Conservation (phyloP, 2,329 filamentous ascomycete species). For the Fusarium sp. region DNA sequence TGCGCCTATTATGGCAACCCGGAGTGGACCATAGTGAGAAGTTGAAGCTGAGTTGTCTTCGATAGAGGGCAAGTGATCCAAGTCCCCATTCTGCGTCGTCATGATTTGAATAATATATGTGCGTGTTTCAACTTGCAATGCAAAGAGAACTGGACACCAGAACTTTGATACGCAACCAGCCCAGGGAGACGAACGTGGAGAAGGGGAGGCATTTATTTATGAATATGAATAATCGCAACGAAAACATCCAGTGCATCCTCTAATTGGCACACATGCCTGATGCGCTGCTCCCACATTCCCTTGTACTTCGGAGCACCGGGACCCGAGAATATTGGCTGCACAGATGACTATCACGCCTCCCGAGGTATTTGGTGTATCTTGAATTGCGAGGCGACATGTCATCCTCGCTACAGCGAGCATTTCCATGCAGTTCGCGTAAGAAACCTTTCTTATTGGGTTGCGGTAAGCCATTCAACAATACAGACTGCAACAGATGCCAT, state of each 20-base stretch:
- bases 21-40: slow-evolving; percentile 1
- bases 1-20: slow-evolving; percentile 28
- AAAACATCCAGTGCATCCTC: background rate
- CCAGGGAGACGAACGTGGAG: background rate
- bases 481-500: background rate
- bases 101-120: background rate
- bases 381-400: background rate
- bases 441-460: background rate
- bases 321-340: background rate
- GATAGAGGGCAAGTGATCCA: background rate
- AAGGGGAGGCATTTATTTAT: background rate
- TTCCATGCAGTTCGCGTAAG: background rate
- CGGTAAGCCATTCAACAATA: background rate
- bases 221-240: background rate
- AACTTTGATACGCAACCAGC: background rate
- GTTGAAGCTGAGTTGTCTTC: background rate
- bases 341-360: background rate
- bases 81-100: background rate
- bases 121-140: background rate
- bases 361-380: background rate
- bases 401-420: background rate
- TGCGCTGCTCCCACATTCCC: background rate
- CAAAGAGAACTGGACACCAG: background rate
- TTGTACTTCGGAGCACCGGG: background rate
- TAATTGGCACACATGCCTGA: background rate